These are phyloP conservation scores for Verticillium klebahnii DNA, from an alignment of 2,329 filamentous ascomycete species.

Conservation along the genomic window DNA sequence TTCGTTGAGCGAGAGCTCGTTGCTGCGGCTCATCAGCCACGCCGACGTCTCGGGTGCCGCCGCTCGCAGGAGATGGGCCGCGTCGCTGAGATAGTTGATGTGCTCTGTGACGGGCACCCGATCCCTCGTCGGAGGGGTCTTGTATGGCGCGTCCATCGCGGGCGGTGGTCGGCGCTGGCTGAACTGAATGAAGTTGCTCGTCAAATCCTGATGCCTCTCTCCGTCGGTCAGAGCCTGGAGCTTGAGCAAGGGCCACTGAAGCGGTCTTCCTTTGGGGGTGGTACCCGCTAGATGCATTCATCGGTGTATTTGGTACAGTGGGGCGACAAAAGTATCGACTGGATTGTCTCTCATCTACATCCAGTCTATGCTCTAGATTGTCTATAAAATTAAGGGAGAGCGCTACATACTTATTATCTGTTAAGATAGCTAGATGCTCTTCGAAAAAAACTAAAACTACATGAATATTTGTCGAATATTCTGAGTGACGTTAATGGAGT, in stretches of 20 bases:
- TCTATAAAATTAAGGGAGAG: too few species aligned
- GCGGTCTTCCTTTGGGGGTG: not conserved
- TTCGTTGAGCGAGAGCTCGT: conserved; percentile 43
- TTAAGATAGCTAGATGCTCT: too few species aligned
- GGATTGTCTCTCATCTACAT: too few species aligned
- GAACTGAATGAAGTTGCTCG: too few species aligned
- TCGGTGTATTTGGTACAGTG: not conserved
- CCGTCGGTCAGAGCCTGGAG: not conserved
- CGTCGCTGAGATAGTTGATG: conserved; percentile 48
- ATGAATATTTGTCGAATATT: too few species aligned
- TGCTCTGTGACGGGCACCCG: conserved; percentile 1
- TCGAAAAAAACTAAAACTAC: too few species aligned
- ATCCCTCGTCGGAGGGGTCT: not conserved
- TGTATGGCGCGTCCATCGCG: not conserved
- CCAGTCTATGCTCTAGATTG: too few species aligned
- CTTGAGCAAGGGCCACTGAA: not conserved
- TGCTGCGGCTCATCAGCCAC: conserved; percentile 52
- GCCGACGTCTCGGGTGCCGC: conserved; percentile 53
- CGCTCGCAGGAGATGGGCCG: conserved; percentile 51
- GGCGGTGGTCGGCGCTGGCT: not conserved
- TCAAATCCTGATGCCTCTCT: too few species aligned
- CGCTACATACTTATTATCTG: too few species aligned
- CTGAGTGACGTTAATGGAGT: too few species aligned
- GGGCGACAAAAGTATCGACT: not conserved
- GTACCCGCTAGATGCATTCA: not conserved